phyloP scores from a whole-genome alignment of 768 basidiomycete species.

The Pilatotrama ljubarskyi region DNA sequence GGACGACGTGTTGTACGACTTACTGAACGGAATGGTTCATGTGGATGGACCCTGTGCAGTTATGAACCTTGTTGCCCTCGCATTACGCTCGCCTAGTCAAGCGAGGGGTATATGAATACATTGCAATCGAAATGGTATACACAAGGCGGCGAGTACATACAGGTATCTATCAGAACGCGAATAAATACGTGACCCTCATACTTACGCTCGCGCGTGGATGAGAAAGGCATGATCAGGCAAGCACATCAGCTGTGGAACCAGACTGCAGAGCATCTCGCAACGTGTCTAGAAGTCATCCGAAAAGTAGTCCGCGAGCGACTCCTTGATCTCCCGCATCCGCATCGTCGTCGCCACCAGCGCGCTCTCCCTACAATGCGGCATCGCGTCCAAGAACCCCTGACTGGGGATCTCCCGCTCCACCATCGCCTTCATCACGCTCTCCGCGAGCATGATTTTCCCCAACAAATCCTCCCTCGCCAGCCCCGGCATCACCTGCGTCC shows the following conservation, averaged over 20 bases:
- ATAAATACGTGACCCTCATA: neutral
- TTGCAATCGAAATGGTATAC: neutral
- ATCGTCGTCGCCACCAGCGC: conserved; percentile 43
- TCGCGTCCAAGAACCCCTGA: conserved; percentile 42
- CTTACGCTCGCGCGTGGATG: neutral
- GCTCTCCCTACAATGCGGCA: conserved; percentile 47
- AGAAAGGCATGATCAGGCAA: too few relatives aligned
- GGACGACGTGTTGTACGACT: neutral
- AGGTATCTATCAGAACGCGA: conserved; percentile 7
- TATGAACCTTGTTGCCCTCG: too few relatives aligned
- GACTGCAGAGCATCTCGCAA: neutral
- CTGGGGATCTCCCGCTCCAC: conserved; percentile 44
- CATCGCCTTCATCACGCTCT: conserved; percentile 47
- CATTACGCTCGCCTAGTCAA: neutral
- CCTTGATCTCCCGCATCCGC: conserved; percentile 48
- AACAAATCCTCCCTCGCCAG: conserved; percentile 47
- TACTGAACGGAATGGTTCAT: neutral
- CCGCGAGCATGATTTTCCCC: conserved; percentile 47
- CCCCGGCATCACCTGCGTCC: conserved; percentile 37
- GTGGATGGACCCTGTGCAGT: neutral
- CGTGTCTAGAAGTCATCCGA: conserved; percentile 37
- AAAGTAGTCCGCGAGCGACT: conserved; percentile 48
- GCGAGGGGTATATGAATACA: neutral
- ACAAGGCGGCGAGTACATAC: neutral
- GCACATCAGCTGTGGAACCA: neutral